phyloP scores from a whole-genome alignment of 2,329 filamentous ascomycete genomes.

The Coniochaeta sp. region DNA sequence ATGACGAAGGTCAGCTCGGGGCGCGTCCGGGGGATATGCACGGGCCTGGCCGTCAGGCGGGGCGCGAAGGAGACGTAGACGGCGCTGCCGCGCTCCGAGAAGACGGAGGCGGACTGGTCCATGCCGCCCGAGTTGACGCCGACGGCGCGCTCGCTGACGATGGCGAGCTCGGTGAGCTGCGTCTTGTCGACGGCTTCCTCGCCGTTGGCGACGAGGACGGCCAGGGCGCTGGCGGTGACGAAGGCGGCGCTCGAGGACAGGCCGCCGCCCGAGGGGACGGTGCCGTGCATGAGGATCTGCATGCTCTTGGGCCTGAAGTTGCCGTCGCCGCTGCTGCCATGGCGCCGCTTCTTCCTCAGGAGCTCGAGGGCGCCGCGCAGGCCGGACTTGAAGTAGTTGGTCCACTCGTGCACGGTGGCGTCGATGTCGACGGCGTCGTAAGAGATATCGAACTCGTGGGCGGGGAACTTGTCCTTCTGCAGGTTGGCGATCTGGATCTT shows the following conservation, averaged over 20 bases:
- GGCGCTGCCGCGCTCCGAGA: constrained; percentile 78
- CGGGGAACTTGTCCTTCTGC: constrained; percentile 65
- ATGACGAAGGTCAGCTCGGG: constrained; percentile 88
- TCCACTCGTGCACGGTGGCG: constrained; percentile 81
- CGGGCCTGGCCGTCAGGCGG: constrained; percentile 64
- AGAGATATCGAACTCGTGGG: constrained; percentile 67
- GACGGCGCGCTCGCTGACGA: constrained; percentile 88
- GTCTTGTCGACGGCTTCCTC: constrained; percentile 77
- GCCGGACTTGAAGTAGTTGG: constrained; percentile 97
- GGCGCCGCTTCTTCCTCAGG: constrained; percentile 62
- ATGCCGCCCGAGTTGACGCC: constrained; percentile 97
- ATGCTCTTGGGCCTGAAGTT: constrained; percentile 65
- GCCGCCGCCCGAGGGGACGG: constrained; percentile 84
- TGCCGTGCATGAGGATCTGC: constrained; percentile 85
- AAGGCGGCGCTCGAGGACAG: constrained; percentile 92
- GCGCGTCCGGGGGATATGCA: constrained; percentile 73
- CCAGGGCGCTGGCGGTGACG: constrained; percentile 81
- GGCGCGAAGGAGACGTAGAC: constrained; percentile 89
- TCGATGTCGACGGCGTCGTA: constrained; percentile 69
- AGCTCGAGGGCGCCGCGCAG: constrained; percentile 74
- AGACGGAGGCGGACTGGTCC: constrained; percentile 95
- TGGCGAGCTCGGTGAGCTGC: constrained; percentile 83
- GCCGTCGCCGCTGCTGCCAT: too few species aligned
- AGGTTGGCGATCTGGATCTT: constrained; percentile 76
- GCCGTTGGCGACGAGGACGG: constrained; percentile 81